Base-by-base conservation (phyloP, 805 yeast species). In the Wickerhamiella shivajii region DNA sequence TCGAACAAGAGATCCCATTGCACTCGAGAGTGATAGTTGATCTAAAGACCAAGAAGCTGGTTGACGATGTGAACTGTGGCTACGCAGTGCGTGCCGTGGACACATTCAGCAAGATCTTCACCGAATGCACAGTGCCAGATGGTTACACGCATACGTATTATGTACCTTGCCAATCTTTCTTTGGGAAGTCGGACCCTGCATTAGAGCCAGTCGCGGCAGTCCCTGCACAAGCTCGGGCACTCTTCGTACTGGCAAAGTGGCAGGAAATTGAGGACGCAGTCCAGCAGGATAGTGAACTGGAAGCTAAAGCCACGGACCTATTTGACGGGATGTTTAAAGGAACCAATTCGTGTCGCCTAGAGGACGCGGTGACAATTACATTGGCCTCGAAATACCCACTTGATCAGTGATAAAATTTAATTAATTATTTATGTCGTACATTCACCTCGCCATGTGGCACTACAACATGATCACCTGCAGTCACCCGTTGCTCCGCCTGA, bases 21-120 rank as follows among this genome's bases (percentile, higher is more conserved):
- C 72, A 78, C 44, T 81, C 77, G 11, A 61, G 93, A 43, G 93
- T 85, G 7, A 80, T 92, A 0, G 80, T 85, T 2, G 81, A 85
- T 46, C 41, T 72, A 7, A 59, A 69, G 28, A 67, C 66, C 8
- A 66, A 64, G 32, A 66, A 64, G 34, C 69, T 81, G 9, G 90
- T 80, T 0, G 69, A 81, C 6, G 44, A 59, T 8, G 92, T 90
- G 0, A 78, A 80, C 44, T 59, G 56, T 16, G 27, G 34, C 1
- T 84, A 77, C 51, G 68, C 66, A 37, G 85, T 84, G 2, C 60
- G 96, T 37, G 56, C 76, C 8, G 80, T 78, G 3, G 60, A 63
- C 34, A 49, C 59, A 5, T 72, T 83, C 46, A 66, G 71, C 26
- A 58, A 71, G 4, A 53, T 84, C 0, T 84, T 80, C 54, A 74